Base-by-base conservation (phyloP, 2,329 filamentous ascomycete species). In the Sphaerostilbella broomeana region DNA sequence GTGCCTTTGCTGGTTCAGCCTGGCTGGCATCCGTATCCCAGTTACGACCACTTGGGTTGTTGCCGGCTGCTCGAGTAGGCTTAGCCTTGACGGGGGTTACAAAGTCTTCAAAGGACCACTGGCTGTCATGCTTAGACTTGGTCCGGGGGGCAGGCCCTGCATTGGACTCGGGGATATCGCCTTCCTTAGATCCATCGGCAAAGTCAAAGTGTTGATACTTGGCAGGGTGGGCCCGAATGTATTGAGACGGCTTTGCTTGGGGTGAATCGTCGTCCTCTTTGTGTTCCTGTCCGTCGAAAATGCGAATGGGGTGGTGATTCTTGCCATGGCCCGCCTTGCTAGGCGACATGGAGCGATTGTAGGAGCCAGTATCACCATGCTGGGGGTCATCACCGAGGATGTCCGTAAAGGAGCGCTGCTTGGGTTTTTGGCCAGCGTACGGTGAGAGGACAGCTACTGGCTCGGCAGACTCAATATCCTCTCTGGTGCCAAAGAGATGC, bases 71-170 rank as follows among this genome's bases (percentile, higher is more conserved):
- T 44, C 80, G 74, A 38, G 70, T 56, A 16, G 74, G 59, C 60
- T 82, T 84, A 31, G 71, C 65, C 70, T 94, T 95, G 48, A 82
- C 75, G 0, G 90, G 90, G 1, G 89, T 95, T 12, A 69, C 68
- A 53, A 94, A 94, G 63, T 95, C 88, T 45, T 86, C 78, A 61
- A 97, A 97, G 34, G 79, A 79, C 88, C 90, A 95, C 46, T 86
- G 81, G 47, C 79, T 79, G 43, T 72, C 68, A 57, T 86, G 81
- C 65, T 84, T 86, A 39, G 71, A 69, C 55, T 72, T 73, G 45
- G 64, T 60, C 17, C 58, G 58, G 38, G 71, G 60, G 15, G 70
- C 59, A 16, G 63, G 55, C 4, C 62, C 50, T 6, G 62, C 51
- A 36, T 59, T 64, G n/a, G 65, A 56, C 47, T 66, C 54, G 11